Conservation (phyloP, 192 early-diverging fungal genomes). For the Dimargaris xerosporica region DNA sequence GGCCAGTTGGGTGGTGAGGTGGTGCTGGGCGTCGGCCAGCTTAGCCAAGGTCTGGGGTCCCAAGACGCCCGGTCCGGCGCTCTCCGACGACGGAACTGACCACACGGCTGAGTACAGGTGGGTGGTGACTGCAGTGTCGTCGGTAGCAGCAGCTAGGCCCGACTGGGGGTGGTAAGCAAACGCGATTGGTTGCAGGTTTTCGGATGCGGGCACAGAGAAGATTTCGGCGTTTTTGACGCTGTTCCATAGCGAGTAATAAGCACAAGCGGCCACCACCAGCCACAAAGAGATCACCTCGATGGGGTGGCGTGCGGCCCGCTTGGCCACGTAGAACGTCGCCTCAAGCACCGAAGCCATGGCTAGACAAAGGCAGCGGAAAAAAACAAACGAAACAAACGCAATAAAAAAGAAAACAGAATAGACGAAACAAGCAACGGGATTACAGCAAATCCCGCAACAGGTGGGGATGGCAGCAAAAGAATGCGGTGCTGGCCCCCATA, state of each 20-base stretch:
- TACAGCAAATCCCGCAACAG: no score
- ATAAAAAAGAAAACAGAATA: no score
- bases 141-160: conserved; percentile 17
- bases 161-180: conserved; percentile 11
- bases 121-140: conserved; percentile 15
- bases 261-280: conserved; percentile 54
- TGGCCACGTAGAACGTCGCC: conserved; percentile 28
- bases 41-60: conserved; percentile 16
- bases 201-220: conserved; percentile 25
- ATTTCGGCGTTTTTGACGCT: conserved; percentile 47
- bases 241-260: conserved; percentile 63
- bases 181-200: conserved; percentile 18
- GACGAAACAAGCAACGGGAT: no score
- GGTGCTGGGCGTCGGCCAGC: not conserved
- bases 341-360: conserved; percentile 14
- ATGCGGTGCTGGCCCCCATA: no score
- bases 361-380: no score
- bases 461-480: no score
- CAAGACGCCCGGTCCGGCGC: conserved; percentile 13
- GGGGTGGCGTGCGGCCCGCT: conserved; percentile 47
- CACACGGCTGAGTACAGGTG: conserved; percentile 15
- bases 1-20: not conserved
- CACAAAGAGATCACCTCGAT: conserved; percentile 64
- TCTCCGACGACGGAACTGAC: not conserved
- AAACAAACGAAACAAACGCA: no score